Conservation (phyloP, 2,329 filamentous ascomycete species). For the Endoconidiophora laricicola region DNA sequence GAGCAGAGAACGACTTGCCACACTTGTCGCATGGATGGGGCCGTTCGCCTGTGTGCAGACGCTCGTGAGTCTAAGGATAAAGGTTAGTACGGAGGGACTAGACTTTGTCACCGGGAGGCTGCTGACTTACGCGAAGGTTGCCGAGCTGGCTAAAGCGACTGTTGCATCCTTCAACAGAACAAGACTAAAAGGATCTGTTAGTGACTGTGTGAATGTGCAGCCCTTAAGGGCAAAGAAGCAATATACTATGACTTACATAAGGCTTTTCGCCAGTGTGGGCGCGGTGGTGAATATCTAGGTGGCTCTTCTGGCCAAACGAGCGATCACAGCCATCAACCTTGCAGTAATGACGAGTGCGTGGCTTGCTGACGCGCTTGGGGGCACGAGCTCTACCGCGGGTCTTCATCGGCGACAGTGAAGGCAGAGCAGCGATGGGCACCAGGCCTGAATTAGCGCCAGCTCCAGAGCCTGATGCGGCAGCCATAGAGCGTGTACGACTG, state of each 20-base stretch:
- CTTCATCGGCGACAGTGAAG: not conserved
- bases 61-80: constrained; percentile 57
- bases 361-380: not conserved
- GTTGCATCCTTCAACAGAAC: constrained; percentile 55
- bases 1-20: constrained; percentile 68
- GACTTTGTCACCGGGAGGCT: not conserved
- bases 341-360: constrained; percentile 37
- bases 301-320: constrained; percentile 79
- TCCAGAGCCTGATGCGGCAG: not conserved
- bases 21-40: constrained; percentile 69
- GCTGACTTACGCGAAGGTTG: constrained; percentile 59
- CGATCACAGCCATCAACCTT: constrained; percentile 58
- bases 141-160: constrained; percentile 78
- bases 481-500: not conserved
- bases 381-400: not conserved
- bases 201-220: constrained; percentile 9
- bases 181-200: constrained; percentile 30
- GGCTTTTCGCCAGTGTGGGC: constrained; percentile 83
- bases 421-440: not conserved
- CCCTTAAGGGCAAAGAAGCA: not conserved
- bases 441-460: no score
- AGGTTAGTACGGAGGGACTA: not conserved
- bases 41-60: constrained; percentile 73
- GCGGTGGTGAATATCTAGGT: constrained; percentile 75
- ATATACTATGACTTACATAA: constrained; percentile 44